phyloP scores from a whole-genome alignment of 805 yeast species.

The Wickerhamomyces rabaulensis region DNA sequence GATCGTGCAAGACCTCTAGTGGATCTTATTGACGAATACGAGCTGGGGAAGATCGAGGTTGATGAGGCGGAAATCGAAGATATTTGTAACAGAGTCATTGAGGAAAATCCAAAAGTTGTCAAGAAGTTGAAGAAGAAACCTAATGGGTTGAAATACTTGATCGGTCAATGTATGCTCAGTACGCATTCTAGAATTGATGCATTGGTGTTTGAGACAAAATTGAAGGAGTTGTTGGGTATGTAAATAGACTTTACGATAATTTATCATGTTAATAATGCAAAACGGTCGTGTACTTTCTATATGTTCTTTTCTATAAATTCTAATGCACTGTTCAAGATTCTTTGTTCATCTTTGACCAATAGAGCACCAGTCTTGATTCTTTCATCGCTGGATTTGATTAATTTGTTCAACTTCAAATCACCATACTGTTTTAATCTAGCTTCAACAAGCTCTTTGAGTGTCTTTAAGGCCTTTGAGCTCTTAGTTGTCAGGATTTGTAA shows the following conservation, averaged over 20 bases:
- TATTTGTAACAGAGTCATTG: conserved; percentile 33
- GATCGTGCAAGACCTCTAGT: conserved; percentile 31
- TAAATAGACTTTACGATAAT: conserved; percentile 2
- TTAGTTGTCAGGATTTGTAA: conserved; percentile 13
- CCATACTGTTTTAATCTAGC: conserved; percentile 14
- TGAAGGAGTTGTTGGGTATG: conserved; percentile 23
- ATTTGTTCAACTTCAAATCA: conserved; percentile 6
- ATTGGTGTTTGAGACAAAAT: conserved; percentile 27
- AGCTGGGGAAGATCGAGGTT: conserved; percentile 35
- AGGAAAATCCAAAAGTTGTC: conserved; percentile 46
- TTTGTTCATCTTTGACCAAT: conserved; percentile 14
- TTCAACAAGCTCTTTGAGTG: conserved; percentile 13
- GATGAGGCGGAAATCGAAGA: conserved; percentile 27
- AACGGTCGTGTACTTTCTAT: not conserved
- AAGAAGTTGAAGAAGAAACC: conserved; percentile 48
- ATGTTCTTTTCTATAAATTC: conserved; percentile 9
- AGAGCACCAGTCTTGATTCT: conserved; percentile 16
- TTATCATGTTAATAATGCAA: not conserved
- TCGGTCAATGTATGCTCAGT: conserved; percentile 81
- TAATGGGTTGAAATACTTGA: conserved; percentile 65
- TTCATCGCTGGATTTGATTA: conserved; percentile 10
- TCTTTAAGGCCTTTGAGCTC: conserved; percentile 16
- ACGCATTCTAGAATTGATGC: conserved; percentile 57
- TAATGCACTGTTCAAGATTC: conserved; percentile 12
- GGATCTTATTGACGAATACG: conserved; percentile 49